Percentiles rank a stretch among this genome's conserved stretches.
Evolutionary conservation across 2,329 filamentous ascomycete species (phyloP).

Genomic region (Sclerotinia glacialis): DNA sequence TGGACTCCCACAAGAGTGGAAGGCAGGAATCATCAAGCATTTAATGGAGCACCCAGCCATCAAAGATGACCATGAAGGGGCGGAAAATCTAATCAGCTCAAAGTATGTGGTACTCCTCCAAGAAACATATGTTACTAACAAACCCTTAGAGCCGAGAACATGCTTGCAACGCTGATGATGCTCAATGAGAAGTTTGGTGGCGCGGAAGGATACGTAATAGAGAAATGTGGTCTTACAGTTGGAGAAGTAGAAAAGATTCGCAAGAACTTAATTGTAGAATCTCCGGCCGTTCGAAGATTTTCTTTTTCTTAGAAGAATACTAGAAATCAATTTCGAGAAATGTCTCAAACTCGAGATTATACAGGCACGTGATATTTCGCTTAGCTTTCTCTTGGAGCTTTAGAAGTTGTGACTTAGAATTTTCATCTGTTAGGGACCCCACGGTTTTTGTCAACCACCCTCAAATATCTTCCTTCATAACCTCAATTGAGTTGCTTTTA

Average conservation of each 20-base stretch:
- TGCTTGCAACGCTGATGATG: slow-evolving; percentile 51
- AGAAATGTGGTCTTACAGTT: slow-evolving; percentile 55
- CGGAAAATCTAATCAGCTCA: slow-evolving; percentile 45
- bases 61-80: slow-evolving; percentile 40
- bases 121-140: slow-evolving; percentile 18
- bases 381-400: slow-evolving; percentile 18
- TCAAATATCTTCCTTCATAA: not conserved
- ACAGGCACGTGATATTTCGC: slow-evolving; percentile 10
- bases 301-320: not conserved
- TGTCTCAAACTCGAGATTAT: not conserved
- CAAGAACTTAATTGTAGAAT: slow-evolving; percentile 46
- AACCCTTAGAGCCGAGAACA: slow-evolving; percentile 46
- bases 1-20: slow-evolving; percentile 53
- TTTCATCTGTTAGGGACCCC: slow-evolving; percentile 21
- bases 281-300: slow-evolving; percentile 25
- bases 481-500: slow-evolving; percentile 16
- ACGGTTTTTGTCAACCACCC: slow-evolving; percentile 16
- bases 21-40: slow-evolving; percentile 50
- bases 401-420: slow-evolving; percentile 11
- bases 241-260: slow-evolving; percentile 54
- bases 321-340: not conserved
- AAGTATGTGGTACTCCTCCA: slow-evolving; percentile 33
- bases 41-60: slow-evolving; percentile 52
- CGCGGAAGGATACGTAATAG: slow-evolving; percentile 59
- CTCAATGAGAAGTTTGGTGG: slow-evolving; percentile 60